These are phyloP conservation scores for Pseudogymnoascus sp. DNA, from an alignment of 2,329 filamentous ascomycete genomes.

Conservation along the genomic window DNA sequence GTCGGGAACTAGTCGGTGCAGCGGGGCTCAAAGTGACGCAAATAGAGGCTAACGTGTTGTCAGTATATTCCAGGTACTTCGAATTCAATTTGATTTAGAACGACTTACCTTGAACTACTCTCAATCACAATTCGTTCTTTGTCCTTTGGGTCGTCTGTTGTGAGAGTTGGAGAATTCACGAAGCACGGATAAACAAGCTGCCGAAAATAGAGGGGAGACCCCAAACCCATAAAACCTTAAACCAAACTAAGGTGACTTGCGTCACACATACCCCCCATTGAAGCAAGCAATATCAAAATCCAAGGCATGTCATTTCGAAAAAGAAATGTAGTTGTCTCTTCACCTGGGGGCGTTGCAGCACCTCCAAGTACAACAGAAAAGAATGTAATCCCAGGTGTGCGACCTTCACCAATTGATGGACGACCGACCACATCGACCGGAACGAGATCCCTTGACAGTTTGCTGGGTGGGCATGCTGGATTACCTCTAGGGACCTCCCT, in stretches of 20 bases:
- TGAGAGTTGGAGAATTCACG: conserved; percentile 7
- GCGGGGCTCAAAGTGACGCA: not conserved
- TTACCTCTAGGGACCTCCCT: conserved; percentile 73
- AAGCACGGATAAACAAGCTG: conserved; percentile 1
- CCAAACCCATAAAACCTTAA: conserved; percentile 5
- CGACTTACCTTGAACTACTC: not conserved
- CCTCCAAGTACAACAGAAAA: conserved; percentile 18
- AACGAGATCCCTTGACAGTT: conserved; percentile 71
- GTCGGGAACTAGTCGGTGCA: not conserved
- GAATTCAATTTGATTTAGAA: not conserved
- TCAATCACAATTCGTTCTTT: not conserved
- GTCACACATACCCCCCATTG: conserved; percentile 1
- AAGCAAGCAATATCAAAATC: not conserved
- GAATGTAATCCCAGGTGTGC: conserved; percentile 44
- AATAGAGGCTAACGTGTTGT: not conserved
- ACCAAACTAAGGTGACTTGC: conserved; percentile 1
- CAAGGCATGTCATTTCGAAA: conserved; percentile 57
- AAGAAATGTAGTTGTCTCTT: conserved; percentile 50
- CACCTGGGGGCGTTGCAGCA: conserved; percentile 19
- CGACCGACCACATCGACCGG: conserved; percentile 86
- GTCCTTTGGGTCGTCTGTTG: not conserved
- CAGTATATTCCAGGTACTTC: not conserved
- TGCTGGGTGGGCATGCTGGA: conserved; percentile 80
- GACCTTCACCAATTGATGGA: conserved; percentile 83
- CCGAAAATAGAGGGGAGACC: conserved; percentile 4